Evolutionary conservation across 163 green algal species (phyloP).

Genomic region (Scenedesmus sp.): DNA sequence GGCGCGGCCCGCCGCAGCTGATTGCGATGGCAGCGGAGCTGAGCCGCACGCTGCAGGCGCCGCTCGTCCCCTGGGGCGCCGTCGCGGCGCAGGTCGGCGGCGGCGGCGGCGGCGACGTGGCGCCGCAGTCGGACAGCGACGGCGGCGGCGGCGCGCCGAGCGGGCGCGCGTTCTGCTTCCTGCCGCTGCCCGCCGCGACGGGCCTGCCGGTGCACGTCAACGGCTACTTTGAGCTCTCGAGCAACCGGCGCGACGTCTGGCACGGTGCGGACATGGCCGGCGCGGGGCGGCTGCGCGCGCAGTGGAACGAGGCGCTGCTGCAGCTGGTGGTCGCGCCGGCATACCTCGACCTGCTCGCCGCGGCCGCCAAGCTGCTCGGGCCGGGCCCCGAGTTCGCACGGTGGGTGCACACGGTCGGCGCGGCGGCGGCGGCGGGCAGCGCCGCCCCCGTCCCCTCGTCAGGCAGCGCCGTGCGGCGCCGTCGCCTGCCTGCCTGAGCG

Average conservation of each 20-base stretch:
- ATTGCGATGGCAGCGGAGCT: conserved; percentile 52
- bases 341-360: conserved; percentile 62
- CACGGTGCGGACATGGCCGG: conserved; percentile 74
- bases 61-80: conserved; percentile 72
- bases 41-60: conserved; percentile 58
- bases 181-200: conserved; percentile 71
- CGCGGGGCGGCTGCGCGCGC: conserved; percentile 58
- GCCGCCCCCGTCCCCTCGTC: too few relatives aligned
- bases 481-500: too few relatives aligned
- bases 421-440: too few relatives aligned
- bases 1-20: not conserved
- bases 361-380: conserved; percentile 58
- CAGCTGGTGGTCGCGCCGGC: conserved; percentile 59
- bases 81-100: conserved; percentile 61
- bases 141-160: not conserved
- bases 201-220: conserved; percentile 77
- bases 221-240: conserved; percentile 74
- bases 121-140: not conserved
- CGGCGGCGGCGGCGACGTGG: conserved; percentile 25
- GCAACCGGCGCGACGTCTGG: conserved; percentile 73
- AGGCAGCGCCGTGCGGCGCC: too few relatives aligned
- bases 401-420: too few relatives aligned
- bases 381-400: conserved; percentile 45
- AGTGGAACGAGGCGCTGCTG: conserved; percentile 75
- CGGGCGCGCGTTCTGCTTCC: conserved; percentile 78